Evolutionary conservation across 2,329 filamentous ascomycete species (phyloP).

Genomic region (Talaromyces pinophilus): DNA sequence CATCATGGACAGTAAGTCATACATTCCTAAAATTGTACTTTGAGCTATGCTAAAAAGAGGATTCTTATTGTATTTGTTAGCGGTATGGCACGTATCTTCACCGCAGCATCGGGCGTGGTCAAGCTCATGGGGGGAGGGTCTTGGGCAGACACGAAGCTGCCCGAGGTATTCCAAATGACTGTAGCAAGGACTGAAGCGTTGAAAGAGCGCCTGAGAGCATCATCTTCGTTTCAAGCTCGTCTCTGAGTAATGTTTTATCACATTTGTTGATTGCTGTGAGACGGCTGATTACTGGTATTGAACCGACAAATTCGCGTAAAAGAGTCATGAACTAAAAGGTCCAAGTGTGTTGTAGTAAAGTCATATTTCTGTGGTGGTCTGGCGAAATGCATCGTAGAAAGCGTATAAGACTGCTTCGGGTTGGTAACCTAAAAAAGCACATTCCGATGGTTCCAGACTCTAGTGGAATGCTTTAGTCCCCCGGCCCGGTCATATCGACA

Average conservation of each 20-base stretch:
- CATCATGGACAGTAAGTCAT: conserved; percentile 12
- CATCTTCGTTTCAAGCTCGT: neutral
- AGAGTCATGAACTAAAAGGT: neutral
- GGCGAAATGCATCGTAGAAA: neutral
- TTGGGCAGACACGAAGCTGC: conserved; percentile 8
- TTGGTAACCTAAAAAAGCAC: neutral
- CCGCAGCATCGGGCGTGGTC: conserved; percentile 10
- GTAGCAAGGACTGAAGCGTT: neutral
- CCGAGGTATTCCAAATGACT: conserved; percentile 10
- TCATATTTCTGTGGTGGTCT: neutral
- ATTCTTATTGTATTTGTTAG: neutral
- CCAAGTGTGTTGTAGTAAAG: neutral
- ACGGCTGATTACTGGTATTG: neutral
- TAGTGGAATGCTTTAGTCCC: neutral
- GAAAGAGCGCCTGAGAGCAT: neutral
- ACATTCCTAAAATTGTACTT: neutral
- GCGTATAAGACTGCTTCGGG: neutral
- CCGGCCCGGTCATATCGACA: no score
- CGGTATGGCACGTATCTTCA: conserved; percentile 15
- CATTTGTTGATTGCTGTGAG: neutral
- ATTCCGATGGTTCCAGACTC: neutral
- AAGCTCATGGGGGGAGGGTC: conserved; percentile 2
- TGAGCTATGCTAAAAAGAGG: neutral
- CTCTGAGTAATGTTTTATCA: neutral
- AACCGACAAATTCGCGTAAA: neutral